phyloP scores from a whole-genome alignment of 257 asterid genomes.

The Solanum chiquidenum region DNA sequence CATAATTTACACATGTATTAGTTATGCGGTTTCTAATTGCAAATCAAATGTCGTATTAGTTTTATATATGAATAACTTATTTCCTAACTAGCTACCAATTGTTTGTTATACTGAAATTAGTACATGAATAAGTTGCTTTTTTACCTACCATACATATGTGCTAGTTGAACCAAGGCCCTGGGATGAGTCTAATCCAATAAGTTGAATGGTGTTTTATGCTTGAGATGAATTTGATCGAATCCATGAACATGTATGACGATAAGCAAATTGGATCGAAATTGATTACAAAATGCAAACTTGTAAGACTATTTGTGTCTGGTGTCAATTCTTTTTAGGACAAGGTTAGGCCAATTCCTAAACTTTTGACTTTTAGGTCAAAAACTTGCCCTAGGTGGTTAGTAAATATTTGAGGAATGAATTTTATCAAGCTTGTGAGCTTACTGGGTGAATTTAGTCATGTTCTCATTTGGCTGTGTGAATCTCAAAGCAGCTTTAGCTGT shows the following conservation, averaged over 20 bases:
- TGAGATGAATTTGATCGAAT: neutral
- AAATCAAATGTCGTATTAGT: too few relatives aligned
- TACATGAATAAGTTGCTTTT: neutral
- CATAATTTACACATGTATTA: neutral
- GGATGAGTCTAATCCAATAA: neutral
- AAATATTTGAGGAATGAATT: neutral
- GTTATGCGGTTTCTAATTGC: neutral
- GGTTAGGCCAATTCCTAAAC: neutral
- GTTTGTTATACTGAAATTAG: neutral
- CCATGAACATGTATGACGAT: neutral
- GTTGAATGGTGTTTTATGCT: neutral
- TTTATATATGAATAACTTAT: neutral
- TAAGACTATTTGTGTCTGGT: neutral
- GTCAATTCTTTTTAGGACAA: neutral
- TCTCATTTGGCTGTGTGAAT: neutral
- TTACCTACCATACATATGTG: neutral
- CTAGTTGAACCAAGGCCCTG: neutral
- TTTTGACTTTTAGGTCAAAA: neutral
- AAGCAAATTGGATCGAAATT: neutral
- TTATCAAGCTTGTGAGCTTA: neutral
- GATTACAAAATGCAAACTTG: neutral
- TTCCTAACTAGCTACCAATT: neutral
- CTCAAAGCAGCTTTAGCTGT: neutral
- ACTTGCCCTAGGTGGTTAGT: neutral
- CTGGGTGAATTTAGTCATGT: neutral